Evolutionary conservation across 176 grass and related monocot species (phyloP).

Genomic region (Oryza officinalis): DNA sequence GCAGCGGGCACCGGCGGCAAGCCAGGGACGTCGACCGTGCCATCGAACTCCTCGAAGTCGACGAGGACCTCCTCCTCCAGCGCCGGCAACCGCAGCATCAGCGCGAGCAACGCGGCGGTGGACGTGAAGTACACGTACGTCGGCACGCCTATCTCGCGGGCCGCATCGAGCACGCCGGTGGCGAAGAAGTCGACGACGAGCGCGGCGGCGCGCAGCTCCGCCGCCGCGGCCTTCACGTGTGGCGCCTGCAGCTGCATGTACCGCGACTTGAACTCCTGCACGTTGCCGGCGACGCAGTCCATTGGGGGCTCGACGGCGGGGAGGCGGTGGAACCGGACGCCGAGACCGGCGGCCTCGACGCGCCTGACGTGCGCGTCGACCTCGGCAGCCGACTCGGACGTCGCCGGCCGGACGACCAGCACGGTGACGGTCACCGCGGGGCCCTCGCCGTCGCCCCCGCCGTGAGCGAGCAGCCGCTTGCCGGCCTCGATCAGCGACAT

Average conservation of each 20-base stretch:
- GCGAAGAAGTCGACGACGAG: constrained; percentile 68
- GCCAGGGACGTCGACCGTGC: constrained; percentile 45
- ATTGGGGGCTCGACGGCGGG: constrained; percentile 38
- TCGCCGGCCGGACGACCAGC: constrained; percentile 41
- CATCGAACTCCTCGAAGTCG: constrained; percentile 33
- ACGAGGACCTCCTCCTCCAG: constrained; percentile 25
- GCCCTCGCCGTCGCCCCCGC: neutral
- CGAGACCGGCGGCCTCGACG: constrained; percentile 11
- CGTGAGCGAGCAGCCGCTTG: constrained; percentile 39
- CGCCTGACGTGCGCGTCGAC: constrained; percentile 45
- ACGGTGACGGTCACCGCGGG: constrained; percentile 25
- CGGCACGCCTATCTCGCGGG: constrained; percentile 38
- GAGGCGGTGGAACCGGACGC: constrained; percentile 47
- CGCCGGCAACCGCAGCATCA: constrained; percentile 44
- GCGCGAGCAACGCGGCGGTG: constrained; percentile 37
- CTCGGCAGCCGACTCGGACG: constrained; percentile 36
- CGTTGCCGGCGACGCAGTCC: constrained; percentile 19
- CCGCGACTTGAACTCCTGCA: constrained; percentile 60
- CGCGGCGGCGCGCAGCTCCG: constrained; percentile 29
- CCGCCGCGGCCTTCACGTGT: constrained; percentile 36
- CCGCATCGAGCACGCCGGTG: constrained; percentile 49
- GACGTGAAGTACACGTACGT: constrained; percentile 66
- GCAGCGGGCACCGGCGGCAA: constrained; percentile 41
- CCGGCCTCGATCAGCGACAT: constrained; percentile 48
- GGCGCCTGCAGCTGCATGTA: constrained; percentile 49